A percentile compares a stretch with the other conserved stretches of the same genome.
Conservation (phyloP, 2,329 filamentous ascomycete genomes). For the Ophiostoma sp. region DNA sequence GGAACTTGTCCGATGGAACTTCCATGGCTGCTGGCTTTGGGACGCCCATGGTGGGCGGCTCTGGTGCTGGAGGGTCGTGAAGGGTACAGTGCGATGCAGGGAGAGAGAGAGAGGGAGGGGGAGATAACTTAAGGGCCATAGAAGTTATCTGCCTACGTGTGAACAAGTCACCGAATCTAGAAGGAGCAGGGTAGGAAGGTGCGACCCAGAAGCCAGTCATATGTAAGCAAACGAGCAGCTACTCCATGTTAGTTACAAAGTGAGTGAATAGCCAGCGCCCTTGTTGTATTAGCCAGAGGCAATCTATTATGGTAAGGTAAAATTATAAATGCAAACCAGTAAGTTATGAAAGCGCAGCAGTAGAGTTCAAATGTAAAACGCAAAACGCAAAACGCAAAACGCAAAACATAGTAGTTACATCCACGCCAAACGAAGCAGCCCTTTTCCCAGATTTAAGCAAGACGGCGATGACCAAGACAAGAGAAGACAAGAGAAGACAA, state of each 20-base stretch:
- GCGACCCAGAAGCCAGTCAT: background rate
- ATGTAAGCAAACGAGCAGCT: background rate
- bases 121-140: background rate
- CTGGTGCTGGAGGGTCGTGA: background rate
- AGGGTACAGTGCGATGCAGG: background rate
- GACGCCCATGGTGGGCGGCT: background rate
- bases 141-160: background rate
- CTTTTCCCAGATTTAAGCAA: background rate
- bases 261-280: background rate
- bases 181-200: background rate
- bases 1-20: slow-evolving; percentile 31
- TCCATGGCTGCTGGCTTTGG: slow-evolving; percentile 28
- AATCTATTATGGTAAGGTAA: background rate
- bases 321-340: background rate
- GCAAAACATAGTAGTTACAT: background rate
- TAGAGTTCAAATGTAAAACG: background rate
- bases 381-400: background rate
- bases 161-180: background rate
- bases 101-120: background rate
- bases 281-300: background rate
- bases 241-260: background rate
- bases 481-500: background rate
- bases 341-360: background rate
- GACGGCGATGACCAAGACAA: background rate
- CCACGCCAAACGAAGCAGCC: slow-evolving; percentile 1